Evolutionary conservation across 257 asterid species (phyloP).

Genomic region (Dorcoceras hygrometricum): DNA sequence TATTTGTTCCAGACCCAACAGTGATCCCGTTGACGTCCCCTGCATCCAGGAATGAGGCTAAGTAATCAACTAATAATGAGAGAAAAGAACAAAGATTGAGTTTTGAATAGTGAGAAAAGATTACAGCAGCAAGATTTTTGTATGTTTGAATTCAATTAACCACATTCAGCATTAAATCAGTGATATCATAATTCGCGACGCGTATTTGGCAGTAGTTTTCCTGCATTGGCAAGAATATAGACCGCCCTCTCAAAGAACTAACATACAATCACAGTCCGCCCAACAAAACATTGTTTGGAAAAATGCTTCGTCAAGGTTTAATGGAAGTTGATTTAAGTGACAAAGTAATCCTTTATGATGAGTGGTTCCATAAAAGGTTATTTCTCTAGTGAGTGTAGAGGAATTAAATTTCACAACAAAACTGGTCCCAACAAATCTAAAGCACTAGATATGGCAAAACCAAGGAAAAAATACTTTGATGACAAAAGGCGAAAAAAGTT

Average conservation of each 20-base stretch:
- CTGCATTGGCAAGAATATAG: no score
- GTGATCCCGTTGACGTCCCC: slow-evolving; percentile 72
- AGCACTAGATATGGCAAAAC: not conserved
- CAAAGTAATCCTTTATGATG: no score
- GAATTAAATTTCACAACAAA: no score
- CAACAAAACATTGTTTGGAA: no score
- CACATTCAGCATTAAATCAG: not conserved
- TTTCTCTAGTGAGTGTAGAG: not conserved
- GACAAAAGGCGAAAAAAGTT: not conserved
- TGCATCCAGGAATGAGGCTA: slow-evolving; percentile 31
- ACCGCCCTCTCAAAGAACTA: no score
- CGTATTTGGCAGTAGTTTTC: no score
- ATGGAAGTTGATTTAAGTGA: no score
- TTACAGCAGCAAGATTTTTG: not conserved
- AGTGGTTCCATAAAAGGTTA: not conserved
- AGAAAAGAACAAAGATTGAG: slow-evolving; percentile 5
- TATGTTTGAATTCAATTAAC: not conserved
- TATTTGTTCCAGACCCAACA: slow-evolving; percentile 75
- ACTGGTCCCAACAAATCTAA: not conserved
- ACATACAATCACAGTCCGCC: no score
- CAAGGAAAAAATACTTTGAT: not conserved
- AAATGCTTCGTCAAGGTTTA: no score
- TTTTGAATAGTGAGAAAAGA: not conserved
- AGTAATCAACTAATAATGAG: slow-evolving; percentile 10
- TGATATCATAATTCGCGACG: no score